A percentile compares a stretch with the other conserved stretches of the same genome.
phyloP scores from a whole-genome alignment of 108 stramenopile genomes.

The Seminavis robusta region DNA sequence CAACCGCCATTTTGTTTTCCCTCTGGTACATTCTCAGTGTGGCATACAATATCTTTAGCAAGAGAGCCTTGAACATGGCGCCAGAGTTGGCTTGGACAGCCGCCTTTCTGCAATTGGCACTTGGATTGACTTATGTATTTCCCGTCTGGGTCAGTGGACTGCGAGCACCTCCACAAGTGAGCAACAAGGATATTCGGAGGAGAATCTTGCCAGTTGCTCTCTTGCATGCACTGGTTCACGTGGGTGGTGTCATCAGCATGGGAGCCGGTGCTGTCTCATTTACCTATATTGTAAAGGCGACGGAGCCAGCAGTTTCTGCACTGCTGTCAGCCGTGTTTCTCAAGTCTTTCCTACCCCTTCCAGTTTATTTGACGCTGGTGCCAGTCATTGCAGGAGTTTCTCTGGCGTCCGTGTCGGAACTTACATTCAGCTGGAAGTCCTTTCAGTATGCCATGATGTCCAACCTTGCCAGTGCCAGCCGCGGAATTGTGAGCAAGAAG shows the following conservation, averaged over 20 bases:
- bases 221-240: constrained; percentile 53
- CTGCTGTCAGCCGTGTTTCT: constrained; percentile 40
- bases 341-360: constrained; percentile 30
- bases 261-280: constrained; percentile 76
- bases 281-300: constrained; percentile 76
- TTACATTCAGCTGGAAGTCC: constrained; percentile 55
- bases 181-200: too few species aligned
- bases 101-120: constrained; percentile 13
- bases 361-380: constrained; percentile 49
- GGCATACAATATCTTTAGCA: constrained; percentile 71
- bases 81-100: constrained; percentile 24
- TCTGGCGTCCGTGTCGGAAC: constrained; percentile 54
- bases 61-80: constrained; percentile 30
- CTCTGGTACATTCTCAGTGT: constrained; percentile 70
- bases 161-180: constrained; percentile 28
- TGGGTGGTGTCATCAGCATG: constrained; percentile 59
- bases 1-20: constrained; percentile 23
- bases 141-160: constrained; percentile 42
- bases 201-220: constrained; percentile 41
- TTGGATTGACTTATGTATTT: constrained; percentile 38
- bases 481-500: constrained; percentile 58
- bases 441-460: constrained; percentile 65
- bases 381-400: constrained; percentile 70
- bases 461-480: constrained; percentile 52
- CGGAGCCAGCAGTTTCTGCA: constrained; percentile 66